These are phyloP conservation scores for Teunomyces tritomae DNA, from an alignment of 805 yeast genomes.

Conservation along the genomic window DNA sequence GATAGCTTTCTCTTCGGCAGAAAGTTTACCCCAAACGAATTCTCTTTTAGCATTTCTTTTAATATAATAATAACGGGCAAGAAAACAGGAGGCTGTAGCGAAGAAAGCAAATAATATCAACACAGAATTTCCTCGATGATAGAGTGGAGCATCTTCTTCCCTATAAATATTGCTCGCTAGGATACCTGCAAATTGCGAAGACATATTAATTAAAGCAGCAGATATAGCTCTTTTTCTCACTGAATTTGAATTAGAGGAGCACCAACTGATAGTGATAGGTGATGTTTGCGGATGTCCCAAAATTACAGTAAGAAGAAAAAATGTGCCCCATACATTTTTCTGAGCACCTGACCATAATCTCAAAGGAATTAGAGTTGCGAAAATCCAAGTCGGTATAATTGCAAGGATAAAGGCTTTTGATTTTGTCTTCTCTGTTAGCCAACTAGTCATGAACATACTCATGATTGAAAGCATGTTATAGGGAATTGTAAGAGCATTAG, in stretches of 20 bases:
- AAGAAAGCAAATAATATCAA: conserved; percentile 37
- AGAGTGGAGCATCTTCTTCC: conserved; percentile 55
- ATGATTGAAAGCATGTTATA: conserved; percentile 30
- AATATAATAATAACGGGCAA: conserved; percentile 36
- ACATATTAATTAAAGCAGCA: conserved; percentile 66
- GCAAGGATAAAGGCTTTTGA: conserved; percentile 21
- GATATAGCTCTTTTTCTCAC: conserved; percentile 65
- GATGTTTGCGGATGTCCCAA: conserved; percentile 49
- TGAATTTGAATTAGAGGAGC: conserved; percentile 59
- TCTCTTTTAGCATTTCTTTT: conserved; percentile 45
- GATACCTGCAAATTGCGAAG: conserved; percentile 57
- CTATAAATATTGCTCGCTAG: conserved; percentile 57
- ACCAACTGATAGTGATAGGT: conserved; percentile 58
- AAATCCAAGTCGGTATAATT: conserved; percentile 23
- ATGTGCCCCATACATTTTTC: conserved; percentile 41
- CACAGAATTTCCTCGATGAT: conserved; percentile 53
- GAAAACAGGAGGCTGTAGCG: conserved; percentile 24
- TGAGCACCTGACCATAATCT: conserved; percentile 43
- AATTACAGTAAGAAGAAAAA: conserved; percentile 33
- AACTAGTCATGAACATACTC: conserved; percentile 15
- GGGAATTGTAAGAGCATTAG: conserved; percentile 55
- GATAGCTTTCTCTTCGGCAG: conserved; percentile 47
- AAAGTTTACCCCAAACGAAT: conserved; percentile 48
- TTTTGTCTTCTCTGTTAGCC: conserved; percentile 20
- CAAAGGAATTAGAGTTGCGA: conserved; percentile 30